Evolutionary conservation across 2,329 filamentous ascomycete genomes (phyloP).

Genomic region (Gaeumannomyces sp.): DNA sequence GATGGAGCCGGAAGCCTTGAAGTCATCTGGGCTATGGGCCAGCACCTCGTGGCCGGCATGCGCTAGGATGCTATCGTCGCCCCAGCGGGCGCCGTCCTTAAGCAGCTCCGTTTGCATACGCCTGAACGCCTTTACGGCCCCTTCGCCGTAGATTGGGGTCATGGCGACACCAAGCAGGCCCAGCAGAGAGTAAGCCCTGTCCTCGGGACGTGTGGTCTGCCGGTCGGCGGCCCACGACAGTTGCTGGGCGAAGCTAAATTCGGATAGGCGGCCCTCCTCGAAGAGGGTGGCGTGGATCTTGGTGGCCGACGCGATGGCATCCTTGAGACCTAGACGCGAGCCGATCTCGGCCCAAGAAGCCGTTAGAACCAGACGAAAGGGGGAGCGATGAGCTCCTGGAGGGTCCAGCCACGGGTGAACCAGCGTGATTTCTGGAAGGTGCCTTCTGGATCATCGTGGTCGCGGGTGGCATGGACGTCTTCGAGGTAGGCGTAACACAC

Average conservation of each 20-base stretch:
- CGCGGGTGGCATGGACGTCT: conserved; percentile 4
- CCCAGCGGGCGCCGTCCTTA: conserved; percentile 3
- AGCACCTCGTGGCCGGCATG: no score
- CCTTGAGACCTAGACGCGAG: not conserved
- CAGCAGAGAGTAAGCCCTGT: conserved; percentile 21
- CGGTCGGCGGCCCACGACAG: conserved; percentile 22
- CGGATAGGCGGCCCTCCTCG: conserved; percentile 3
- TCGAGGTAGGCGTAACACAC: conserved; percentile 12
- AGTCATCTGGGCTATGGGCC: no score
- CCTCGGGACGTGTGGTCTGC: conserved; percentile 16
- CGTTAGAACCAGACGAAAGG: conserved; percentile 6
- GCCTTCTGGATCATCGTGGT: not conserved
- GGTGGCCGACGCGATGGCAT: conserved; percentile 15
- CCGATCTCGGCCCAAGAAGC: conserved; percentile 5
- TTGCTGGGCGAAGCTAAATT: conserved; percentile 15
- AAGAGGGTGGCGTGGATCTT: conserved; percentile 17
- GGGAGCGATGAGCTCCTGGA: conserved; percentile 11
- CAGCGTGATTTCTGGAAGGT: not conserved
- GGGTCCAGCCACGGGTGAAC: conserved; percentile 11
- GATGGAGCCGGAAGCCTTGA: no score
- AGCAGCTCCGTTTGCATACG: conserved; percentile 21
- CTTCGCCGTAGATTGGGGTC: conserved; percentile 22
- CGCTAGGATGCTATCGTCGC: no score
- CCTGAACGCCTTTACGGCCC: conserved; percentile 15
- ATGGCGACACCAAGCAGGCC: conserved; percentile 22